A percentile compares a stretch with the other conserved stretches of the same genome.
Evolutionary conservation across 1,284 basidiomycete genomes (phyloP).

Genomic region (Ustilago loliicola): DNA sequence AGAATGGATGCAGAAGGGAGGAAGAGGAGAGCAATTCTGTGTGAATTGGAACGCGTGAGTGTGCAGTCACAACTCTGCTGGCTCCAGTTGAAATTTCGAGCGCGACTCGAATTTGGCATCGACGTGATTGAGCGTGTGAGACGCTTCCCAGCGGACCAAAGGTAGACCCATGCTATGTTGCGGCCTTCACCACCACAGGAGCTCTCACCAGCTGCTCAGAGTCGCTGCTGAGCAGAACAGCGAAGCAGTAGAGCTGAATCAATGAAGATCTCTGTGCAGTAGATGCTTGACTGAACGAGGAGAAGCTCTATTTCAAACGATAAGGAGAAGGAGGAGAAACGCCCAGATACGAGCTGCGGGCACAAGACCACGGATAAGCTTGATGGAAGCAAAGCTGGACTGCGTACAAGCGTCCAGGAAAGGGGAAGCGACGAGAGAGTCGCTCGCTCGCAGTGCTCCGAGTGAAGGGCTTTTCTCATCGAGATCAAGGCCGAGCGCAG

Average conservation of each 20-base stretch:
- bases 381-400: slow-evolving; percentile 1
- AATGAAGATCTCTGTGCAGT: background rate
- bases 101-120: slow-evolving; percentile 30
- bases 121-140: slow-evolving; percentile 18
- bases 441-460: background rate
- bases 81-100: slow-evolving; percentile 8
- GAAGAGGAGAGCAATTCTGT: background rate
- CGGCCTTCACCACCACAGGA: background rate
- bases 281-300: slow-evolving; percentile 2
- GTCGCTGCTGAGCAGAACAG: background rate
- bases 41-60: slow-evolving; percentile 28
- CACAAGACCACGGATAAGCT: background rate
- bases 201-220: background rate
- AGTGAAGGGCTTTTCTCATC: background rate
- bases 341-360: background rate
- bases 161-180: background rate
- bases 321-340: background rate
- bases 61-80: slow-evolving; percentile 5
- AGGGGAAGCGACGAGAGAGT: background rate
- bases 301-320: slow-evolving; percentile 2
- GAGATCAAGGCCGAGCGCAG: background rate
- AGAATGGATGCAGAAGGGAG: slow-evolving; percentile 1
- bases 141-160: background rate
- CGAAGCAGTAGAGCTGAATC: background rate
- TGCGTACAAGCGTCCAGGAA: background rate